phyloP scores from a whole-genome alignment of 2,329 filamentous ascomycete genomes.

The Leptosphaerulina australis region DNA sequence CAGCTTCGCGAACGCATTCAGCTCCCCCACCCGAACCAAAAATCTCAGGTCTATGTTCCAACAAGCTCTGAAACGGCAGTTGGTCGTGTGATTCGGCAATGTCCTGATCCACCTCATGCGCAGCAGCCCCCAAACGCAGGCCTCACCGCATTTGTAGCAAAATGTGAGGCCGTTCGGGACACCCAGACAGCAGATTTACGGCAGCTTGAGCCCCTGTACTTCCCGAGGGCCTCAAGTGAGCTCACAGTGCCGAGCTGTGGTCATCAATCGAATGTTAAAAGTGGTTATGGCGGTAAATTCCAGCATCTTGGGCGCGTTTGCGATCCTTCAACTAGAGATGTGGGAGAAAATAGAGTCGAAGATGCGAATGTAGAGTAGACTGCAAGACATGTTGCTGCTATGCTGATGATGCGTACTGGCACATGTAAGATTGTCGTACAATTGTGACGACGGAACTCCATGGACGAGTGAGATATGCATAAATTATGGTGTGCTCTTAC shows the following conservation, averaged over 20 bases:
- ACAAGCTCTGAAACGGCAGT: not conserved
- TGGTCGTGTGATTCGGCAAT: not conserved
- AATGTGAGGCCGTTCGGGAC: constrained; percentile 5
- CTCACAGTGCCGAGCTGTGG: not conserved
- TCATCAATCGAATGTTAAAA: not conserved
- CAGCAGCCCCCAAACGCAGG: not conserved
- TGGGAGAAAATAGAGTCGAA: not conserved
- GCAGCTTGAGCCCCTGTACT: not conserved
- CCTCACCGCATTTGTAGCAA: not conserved
- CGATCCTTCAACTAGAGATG: not conserved
- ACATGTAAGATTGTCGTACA: too few species aligned
- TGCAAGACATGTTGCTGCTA: too few species aligned
- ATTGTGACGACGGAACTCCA: too few species aligned
- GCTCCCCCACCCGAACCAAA: not conserved
- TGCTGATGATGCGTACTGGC: too few species aligned
- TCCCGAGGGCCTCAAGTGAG: not conserved
- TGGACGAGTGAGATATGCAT: too few species aligned
- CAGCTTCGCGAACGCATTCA: not conserved
- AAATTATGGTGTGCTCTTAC: too few species aligned
- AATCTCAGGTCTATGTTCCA: not conserved
- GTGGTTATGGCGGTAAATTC: not conserved
- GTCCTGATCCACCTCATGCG: not conserved
- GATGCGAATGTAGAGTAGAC: not conserved
- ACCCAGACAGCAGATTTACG: not conserved
- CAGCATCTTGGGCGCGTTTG: not conserved